phyloP scores from a whole-genome alignment of 768 basidiomycete species.

The Kwoniella sp. region DNA sequence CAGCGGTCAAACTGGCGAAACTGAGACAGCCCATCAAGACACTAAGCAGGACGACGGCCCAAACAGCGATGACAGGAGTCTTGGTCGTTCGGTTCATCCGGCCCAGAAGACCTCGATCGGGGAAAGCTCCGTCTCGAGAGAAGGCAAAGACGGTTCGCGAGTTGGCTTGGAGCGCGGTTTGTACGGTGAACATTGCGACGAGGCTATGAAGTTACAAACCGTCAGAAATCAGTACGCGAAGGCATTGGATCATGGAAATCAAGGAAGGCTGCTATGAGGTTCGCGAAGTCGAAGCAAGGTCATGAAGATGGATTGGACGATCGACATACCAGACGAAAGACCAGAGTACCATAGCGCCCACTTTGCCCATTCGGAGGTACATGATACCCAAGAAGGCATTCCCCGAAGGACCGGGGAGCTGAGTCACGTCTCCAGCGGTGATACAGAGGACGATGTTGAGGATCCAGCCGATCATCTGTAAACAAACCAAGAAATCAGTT shows the following conservation, averaged over 20 bases:
- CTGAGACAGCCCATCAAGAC: conserved; percentile 67
- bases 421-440: conserved; percentile 65
- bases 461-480: conserved; percentile 68
- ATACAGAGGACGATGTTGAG: conserved; percentile 84
- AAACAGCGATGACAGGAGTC: conserved; percentile 77
- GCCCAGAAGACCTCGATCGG: conserved; percentile 77
- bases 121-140: conserved; percentile 62
- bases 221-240: too few relatives aligned
- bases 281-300: neutral
- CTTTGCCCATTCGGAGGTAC: conserved; percentile 71
- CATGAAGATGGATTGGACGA: neutral
- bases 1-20: conserved; percentile 74
- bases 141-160: conserved; percentile 83
- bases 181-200: conserved; percentile 83
- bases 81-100: conserved; percentile 65
- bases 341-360: conserved; percentile 78
- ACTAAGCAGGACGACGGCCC: conserved; percentile 68
- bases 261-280: too few relatives aligned
- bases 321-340: conserved; percentile 57
- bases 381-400: conserved; percentile 81
- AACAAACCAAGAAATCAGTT: too few relatives aligned
- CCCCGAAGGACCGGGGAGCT: conserved; percentile 70
- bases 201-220: conserved; percentile 65
- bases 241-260: too few relatives aligned
- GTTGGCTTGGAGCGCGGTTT: conserved; percentile 73